Evolutionary conservation across 148 eudicot species (phyloP), one percentile per base, ranked within the genome.

Genomic region (Euryodendron excelsum): DNA sequence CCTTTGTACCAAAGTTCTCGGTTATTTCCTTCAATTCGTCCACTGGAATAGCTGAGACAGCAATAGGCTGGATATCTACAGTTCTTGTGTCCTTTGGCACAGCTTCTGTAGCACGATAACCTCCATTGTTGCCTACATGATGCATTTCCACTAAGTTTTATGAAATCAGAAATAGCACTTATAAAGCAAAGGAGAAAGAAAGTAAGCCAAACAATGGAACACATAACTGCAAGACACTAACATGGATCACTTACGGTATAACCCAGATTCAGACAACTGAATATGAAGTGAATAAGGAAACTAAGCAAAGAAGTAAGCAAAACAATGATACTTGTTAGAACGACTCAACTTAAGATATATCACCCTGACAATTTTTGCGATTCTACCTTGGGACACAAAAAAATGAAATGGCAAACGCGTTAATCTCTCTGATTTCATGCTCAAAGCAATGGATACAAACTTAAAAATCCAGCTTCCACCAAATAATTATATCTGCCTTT

Each of bases 11-110:
- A 78, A 91, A 93, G 72, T 89, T 89, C 45, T 87, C 90, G 1
- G 97, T 90, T 27, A 93, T 75, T 41, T 87, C 91, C 83, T 84
- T 91, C 83, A 93, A 78, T 64, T 89, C 94, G 52, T 90, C 93
- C 53, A 92, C 90, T 14, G 89, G 73, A 36, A 92, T 80, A 56
- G 90, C 85, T 79, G 94, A 83, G 70, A 92, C 90, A 72, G 83
- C 86, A 58, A 88, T 87, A 70, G 94, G 97, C 84, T 90, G 93
- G 73, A 84, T 84, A 34, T 79, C 84, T 56, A 89, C 81, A 78
- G 83, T 65, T 74, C 86, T 91, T 39, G 83, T 86, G 78, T 90
- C 92, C 83, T 73, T 89, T 25, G 88, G 90, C 34, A 87, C 90
- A 67, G 85, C 85, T 81, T 86, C 86, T 53, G 85, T 82, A 70